Base-by-base conservation (phyloP, 1,139 yeast species). In the Debaryomyces psychrophilus region DNA sequence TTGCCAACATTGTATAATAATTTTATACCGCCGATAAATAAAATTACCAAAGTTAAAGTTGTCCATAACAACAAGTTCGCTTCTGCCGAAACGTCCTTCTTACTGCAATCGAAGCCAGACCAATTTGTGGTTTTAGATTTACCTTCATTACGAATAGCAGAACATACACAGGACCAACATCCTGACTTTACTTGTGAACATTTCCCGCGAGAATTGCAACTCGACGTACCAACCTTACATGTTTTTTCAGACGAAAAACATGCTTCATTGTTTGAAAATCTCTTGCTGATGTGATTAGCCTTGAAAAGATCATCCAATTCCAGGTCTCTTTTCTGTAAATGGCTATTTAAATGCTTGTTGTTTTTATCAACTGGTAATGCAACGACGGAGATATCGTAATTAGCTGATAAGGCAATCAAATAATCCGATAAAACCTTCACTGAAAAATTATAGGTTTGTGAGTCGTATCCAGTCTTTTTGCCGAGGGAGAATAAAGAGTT, bases 31-130 rank as follows among this genome's bases (percentile, higher is more conserved):
- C 76, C 79, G 36, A 64, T 80, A 46, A 81, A 65, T 18, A 79
- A 61, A 8, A 71, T 64, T 27, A 75, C 45, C 43, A 83, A 63
- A 2, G 75, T 77, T 18, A 85, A 54, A 7, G 77, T 65, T 2
- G 88, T 75, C 90, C 92, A 85, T 54, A 85, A 75, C 55, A 86
- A 74, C 57, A 87, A 71, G 57, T 85, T 80, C 51, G 87, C 83
- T 61, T 82, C 82, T 1, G 79, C 73, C 37, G 86, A 76, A 48
- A 85, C 75, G 57, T 87, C 90, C 58, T 73, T 75, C 73, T 85
- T 84, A 55, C 78, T 72, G 64, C 93, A 86, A 51, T 82, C 81
- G 48, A 58, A 64, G 27, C 93, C 93, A 2, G 83, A 77, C 89
- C 90, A 86, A 50, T 69, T 65, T 37, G 85, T 81, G 25, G 90